Conservation (phyloP, 2,329 filamentous ascomycete genomes). For the Neurospora sp. region DNA sequence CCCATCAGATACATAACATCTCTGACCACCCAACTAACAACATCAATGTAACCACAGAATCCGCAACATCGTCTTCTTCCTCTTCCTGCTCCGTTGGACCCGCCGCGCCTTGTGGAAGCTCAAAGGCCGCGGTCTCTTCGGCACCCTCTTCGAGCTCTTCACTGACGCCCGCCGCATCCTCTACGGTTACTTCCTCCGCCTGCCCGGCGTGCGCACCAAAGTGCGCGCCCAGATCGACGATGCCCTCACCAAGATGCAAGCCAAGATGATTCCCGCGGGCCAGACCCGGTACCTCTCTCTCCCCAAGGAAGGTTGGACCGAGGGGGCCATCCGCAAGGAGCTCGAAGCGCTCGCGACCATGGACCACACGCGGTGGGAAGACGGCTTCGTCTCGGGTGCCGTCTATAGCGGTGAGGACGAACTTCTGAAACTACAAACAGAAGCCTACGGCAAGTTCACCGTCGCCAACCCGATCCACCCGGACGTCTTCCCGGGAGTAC, state of each 20-base stretch:
- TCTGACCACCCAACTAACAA: slow-evolving; percentile 5
- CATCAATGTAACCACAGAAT: slow-evolving; percentile 38
- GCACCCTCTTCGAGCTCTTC: slow-evolving; percentile 68
- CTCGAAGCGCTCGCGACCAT: slow-evolving; percentile 69
- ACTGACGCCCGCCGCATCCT: slow-evolving; percentile 58
- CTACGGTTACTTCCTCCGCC: slow-evolving; percentile 77
- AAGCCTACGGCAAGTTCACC: slow-evolving; percentile 89
- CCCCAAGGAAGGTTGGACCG: slow-evolving; percentile 73
- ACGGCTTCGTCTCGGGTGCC: slow-evolving; percentile 85
- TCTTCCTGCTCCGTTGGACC: slow-evolving; percentile 77
- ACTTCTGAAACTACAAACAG: slow-evolving; percentile 74
- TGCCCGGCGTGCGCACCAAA: slow-evolving; percentile 77
- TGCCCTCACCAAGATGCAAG: slow-evolving; percentile 69
- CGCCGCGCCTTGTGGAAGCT: slow-evolving; percentile 75
- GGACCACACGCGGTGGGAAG: slow-evolving; percentile 95
- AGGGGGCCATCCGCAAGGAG: slow-evolving; percentile 71
- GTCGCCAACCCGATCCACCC: slow-evolving; percentile 96
- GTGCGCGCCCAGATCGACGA: slow-evolving; percentile 79
- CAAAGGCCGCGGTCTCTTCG: slow-evolving; percentile 78
- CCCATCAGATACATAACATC: not conserved
- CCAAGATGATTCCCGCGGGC: slow-evolving; percentile 69
- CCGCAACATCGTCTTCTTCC: slow-evolving; percentile 78
- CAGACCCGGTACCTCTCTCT: slow-evolving; percentile 65
- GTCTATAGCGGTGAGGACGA: slow-evolving; percentile 91
- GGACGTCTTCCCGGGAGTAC: slow-evolving; percentile 92